Evolutionary conservation across 2,329 filamentous ascomycete species (phyloP).

Genomic region (Penicillium sclerotigenum): DNA sequence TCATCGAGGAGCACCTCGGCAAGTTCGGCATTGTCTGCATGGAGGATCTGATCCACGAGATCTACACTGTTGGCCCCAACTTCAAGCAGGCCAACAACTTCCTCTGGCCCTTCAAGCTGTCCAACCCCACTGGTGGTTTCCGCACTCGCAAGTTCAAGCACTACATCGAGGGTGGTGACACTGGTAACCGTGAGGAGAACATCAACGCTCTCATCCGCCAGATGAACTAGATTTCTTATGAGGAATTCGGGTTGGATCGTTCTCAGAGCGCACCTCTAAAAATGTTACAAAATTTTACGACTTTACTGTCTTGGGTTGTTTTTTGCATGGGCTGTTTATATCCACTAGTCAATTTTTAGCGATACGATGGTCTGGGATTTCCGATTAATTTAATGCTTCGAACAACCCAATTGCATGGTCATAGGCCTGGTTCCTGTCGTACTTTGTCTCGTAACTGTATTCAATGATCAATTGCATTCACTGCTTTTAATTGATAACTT

Average conservation of each 20-base stretch:
- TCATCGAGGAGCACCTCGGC: slow-evolving; percentile 94
- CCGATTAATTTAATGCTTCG: slow-evolving; percentile 37
- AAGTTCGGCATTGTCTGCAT: slow-evolving; percentile 99
- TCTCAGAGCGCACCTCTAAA: slow-evolving; percentile 11
- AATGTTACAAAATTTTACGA: slow-evolving; percentile 21
- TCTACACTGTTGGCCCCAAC: slow-evolving; percentile 97
- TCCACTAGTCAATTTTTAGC: slow-evolving; percentile 29
- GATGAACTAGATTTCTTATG: slow-evolving; percentile 75
- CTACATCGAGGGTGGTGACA: slow-evolving; percentile 97
- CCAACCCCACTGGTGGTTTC: slow-evolving; percentile 97
- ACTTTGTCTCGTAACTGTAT: neutral
- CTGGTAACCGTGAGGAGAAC: slow-evolving; percentile 97
- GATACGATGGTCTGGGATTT: slow-evolving; percentile 35
- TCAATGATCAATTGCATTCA: too few species aligned
- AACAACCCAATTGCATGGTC: slow-evolving; percentile 30
- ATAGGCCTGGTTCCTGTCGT: neutral
- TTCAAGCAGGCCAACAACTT: slow-evolving; percentile 99
- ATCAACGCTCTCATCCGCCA: slow-evolving; percentile 95
- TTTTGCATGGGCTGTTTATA: slow-evolving; percentile 32
- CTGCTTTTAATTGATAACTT: too few species aligned
- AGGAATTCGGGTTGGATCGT: slow-evolving; percentile 1
- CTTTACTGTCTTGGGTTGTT: slow-evolving; percentile 34
- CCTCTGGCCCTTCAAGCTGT: slow-evolving; percentile 99
- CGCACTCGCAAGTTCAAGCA: slow-evolving; percentile 96
- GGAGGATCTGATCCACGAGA: slow-evolving; percentile 99